Evolutionary conservation across 2,329 filamentous ascomycete genomes (phyloP).

Genomic region (Stylonectria norvegica): DNA sequence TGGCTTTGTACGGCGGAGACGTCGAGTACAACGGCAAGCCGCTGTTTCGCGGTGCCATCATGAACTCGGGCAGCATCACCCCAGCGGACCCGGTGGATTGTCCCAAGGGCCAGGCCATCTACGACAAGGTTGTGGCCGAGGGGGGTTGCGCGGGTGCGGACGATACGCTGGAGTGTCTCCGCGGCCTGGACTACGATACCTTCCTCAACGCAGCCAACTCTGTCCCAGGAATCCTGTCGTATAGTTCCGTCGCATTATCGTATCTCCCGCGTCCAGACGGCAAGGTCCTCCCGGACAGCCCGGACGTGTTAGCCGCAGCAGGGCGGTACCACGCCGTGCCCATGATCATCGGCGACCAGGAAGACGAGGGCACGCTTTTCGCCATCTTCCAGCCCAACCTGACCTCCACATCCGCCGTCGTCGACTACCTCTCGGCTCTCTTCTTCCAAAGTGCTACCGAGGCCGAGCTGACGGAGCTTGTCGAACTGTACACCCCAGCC

Average conservation of each 20-base stretch:
- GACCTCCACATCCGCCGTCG: slow-evolving; percentile 55
- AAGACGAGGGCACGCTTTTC: slow-evolving; percentile 78
- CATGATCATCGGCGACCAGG: slow-evolving; percentile 66
- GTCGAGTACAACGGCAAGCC: slow-evolving; percentile 70
- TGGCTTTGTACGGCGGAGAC: slow-evolving; percentile 69
- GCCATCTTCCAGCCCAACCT: slow-evolving; percentile 67
- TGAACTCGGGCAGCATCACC: slow-evolving; percentile 66
- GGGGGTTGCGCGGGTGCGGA: slow-evolving; percentile 58
- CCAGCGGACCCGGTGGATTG: slow-evolving; percentile 63
- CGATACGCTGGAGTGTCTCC: slow-evolving; percentile 65
- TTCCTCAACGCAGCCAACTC: slow-evolving; percentile 67
- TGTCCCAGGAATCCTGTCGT: slow-evolving; percentile 65
- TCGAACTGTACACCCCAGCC: slow-evolving; percentile 60
- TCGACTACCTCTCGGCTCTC: slow-evolving; percentile 56
- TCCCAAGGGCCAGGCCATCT: slow-evolving; percentile 61
- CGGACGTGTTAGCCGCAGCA: slow-evolving; percentile 52
- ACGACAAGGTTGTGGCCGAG: slow-evolving; percentile 56
- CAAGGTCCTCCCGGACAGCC: slow-evolving; percentile 56
- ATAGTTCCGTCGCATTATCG: slow-evolving; percentile 65
- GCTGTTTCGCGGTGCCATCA: slow-evolving; percentile 73
- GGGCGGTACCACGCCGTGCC: slow-evolving; percentile 51
- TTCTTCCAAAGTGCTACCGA: slow-evolving; percentile 59
- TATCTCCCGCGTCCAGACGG: slow-evolving; percentile 75
- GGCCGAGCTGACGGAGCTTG: slow-evolving; percentile 50
- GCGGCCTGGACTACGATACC: slow-evolving; percentile 53